A percentile compares a stretch with the other conserved stretches of the same genome.
Evolutionary conservation across 495 filamentous ascomycete genomes (phyloP).

Genomic region (Aspergillus sclerotioniger): DNA sequence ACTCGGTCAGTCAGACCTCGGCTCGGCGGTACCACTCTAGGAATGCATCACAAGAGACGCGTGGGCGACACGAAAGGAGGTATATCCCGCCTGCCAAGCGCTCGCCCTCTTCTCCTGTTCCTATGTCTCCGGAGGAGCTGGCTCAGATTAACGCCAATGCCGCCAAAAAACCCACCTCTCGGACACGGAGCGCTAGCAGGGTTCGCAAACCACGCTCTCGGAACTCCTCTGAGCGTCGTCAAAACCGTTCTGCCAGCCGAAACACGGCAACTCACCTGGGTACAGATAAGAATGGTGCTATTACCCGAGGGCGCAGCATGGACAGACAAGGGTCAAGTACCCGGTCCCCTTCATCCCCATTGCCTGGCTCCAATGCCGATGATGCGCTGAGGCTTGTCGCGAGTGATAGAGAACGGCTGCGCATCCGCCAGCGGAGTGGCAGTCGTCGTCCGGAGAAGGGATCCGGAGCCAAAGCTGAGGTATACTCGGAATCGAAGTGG

Average conservation of each 20-base stretch:
- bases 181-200: conserved; percentile 37
- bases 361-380: conserved; percentile 57
- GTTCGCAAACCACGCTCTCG: conserved; percentile 37
- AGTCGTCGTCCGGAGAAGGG: conserved; percentile 48
- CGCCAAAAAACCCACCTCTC: conserved; percentile 44
- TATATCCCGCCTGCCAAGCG: conserved; percentile 80
- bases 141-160: conserved; percentile 50
- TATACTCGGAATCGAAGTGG: conserved; percentile 46
- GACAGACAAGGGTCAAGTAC: conserved; percentile 57
- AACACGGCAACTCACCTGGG: conserved; percentile 48
- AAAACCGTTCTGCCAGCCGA: conserved; percentile 42
- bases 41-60: conserved; percentile 66
- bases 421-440: conserved; percentile 56
- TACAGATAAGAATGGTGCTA: conserved; percentile 38
- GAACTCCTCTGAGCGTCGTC: conserved; percentile 29
- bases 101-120: conserved; percentile 84
- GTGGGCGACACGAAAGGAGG: conserved; percentile 61
- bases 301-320: conserved; percentile 50
- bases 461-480: conserved; percentile 43
- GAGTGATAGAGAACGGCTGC: conserved; percentile 60
- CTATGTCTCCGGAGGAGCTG: conserved; percentile 86
- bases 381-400: conserved; percentile 61
- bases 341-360: conserved; percentile 77
- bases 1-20: conserved; percentile 46
- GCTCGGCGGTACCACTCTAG: conserved; percentile 46